Evolutionary conservation across 805 yeast genomes (phyloP), one percentile per base, ranked within the genome.

Genomic region (Candida oleophila): DNA sequence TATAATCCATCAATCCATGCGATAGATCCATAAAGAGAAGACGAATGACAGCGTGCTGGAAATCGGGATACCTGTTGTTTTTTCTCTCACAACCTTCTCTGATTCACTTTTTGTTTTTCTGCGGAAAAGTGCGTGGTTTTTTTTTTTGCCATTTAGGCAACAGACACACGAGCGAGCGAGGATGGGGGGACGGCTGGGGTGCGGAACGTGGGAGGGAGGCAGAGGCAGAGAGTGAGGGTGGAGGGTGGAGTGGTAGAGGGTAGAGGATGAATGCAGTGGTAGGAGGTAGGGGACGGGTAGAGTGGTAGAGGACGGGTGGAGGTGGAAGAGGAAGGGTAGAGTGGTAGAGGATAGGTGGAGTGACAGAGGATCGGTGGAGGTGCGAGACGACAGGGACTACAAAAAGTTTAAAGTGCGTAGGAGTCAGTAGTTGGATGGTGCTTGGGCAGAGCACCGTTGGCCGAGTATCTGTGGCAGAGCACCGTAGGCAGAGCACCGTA

Each of bases 1-100:
- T 14, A 32, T 42, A 16, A 42, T 42, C 44, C 38, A 42, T 42
- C 19, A 36, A 42, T 42, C 44, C 38, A 42, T 42, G 11, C 30
- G 40, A 35, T 36, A 19, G 33, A 33, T 42, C 32, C 45, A 39
- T 39, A 22, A 21, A 39, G 22, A 21, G 38, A 7, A 34, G 5
- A 34, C 18, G 20, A 34, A 34, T 34, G 9, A 34, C 5, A 34
- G 12, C 9, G 20, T 15, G 8, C 38, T 7, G 19, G 20, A 18
- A 34, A 7, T 25, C 9, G 30, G 11, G 30, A 25, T 25, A 25
- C 30, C 30, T 25, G 30, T 25, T 25, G 30, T 25, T 25, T 25
- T 25, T 25, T 30, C 12, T 15, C 18, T 34, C 9, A 14, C 38
- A 7, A 34, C 11, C 20, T 5, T 34, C 20, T 34, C 9, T 34